phyloP scores from a whole-genome alignment of 2,329 filamentous ascomycete species.

The Albophoma yamanashiensis region DNA sequence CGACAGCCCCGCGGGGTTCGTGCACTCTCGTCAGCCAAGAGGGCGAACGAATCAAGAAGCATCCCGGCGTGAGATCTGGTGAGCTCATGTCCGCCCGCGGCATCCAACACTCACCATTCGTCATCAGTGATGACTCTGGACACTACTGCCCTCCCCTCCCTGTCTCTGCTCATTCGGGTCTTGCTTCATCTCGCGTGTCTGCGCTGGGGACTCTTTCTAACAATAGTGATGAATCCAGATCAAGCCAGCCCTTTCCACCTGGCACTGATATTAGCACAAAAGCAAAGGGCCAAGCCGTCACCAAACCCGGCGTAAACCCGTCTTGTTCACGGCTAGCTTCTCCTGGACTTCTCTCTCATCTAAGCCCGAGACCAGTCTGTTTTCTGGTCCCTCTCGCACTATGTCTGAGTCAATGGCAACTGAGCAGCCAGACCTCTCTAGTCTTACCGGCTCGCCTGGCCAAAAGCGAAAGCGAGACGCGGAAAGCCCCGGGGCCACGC shows the following conservation, averaged over 20 bases:
- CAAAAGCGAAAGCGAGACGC: constrained; percentile 46
- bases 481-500: constrained; percentile 38
- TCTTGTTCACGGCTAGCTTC: background rate
- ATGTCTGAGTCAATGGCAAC: constrained; percentile 37
- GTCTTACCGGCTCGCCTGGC: constrained; percentile 29
- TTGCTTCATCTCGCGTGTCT: background rate
- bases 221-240: background rate
- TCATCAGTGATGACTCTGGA: background rate
- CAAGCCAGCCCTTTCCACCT: background rate
- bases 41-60: background rate
- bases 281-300: background rate
- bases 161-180: background rate
- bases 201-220: background rate
- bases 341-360: background rate
- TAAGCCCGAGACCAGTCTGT: background rate
- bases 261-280: background rate
- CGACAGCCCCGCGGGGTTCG: background rate
- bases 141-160: too few species aligned
- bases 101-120: background rate
- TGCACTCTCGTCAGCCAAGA: background rate
- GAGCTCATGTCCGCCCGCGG: background rate
- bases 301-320: background rate
- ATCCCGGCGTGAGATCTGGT: background rate
- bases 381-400: constrained; percentile 1
- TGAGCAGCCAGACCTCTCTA: constrained; percentile 37